Conservation (phyloP, 495 filamentous ascomycete species). For the Pyrenula aspistea region DNA sequence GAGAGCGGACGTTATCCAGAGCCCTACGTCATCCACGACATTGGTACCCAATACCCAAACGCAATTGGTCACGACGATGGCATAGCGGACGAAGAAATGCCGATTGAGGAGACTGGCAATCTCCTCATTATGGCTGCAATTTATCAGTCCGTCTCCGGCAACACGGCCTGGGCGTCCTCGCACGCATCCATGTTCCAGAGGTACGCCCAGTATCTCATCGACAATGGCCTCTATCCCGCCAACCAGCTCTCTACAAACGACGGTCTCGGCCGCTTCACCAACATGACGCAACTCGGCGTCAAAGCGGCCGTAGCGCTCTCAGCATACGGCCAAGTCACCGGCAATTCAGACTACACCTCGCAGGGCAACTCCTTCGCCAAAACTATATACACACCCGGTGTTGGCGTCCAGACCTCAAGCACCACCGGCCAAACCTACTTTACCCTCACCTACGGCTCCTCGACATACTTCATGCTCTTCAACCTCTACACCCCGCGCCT, state of each 20-base stretch:
- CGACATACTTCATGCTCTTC: conserved; percentile 29
- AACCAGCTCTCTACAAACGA: conserved; percentile 45
- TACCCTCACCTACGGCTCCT: conserved; percentile 22
- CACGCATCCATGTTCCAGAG: conserved; percentile 22
- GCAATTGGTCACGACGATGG: conserved; percentile 36
- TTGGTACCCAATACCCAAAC: conserved; percentile 33
- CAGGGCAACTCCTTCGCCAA: conserved; percentile 26
- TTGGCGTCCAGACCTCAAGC: conserved; percentile 22
- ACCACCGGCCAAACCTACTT: conserved; percentile 30
- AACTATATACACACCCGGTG: conserved; percentile 24
- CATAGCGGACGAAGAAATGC: conserved; percentile 31
- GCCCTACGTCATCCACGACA: conserved; percentile 33
- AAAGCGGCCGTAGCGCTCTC: conserved; percentile 43
- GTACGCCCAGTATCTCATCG: conserved; percentile 41
- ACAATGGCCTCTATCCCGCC: conserved; percentile 32
- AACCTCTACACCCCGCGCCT: conserved; percentile 34
- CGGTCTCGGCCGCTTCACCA: conserved; percentile 33
- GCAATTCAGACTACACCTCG: conserved; percentile 23
- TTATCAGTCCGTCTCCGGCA: conserved; percentile 29
- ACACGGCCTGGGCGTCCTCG: conserved; percentile 20
- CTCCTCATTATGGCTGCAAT: conserved; percentile 30
- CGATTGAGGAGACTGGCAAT: conserved; percentile 35
- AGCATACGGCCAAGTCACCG: conserved; percentile 31
- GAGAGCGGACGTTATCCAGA: conserved; percentile 28
- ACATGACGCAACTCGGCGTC: conserved; percentile 46